Conservation (phyloP, 1,284 basidiomycete genomes). For the Ustilago crameri region DNA sequence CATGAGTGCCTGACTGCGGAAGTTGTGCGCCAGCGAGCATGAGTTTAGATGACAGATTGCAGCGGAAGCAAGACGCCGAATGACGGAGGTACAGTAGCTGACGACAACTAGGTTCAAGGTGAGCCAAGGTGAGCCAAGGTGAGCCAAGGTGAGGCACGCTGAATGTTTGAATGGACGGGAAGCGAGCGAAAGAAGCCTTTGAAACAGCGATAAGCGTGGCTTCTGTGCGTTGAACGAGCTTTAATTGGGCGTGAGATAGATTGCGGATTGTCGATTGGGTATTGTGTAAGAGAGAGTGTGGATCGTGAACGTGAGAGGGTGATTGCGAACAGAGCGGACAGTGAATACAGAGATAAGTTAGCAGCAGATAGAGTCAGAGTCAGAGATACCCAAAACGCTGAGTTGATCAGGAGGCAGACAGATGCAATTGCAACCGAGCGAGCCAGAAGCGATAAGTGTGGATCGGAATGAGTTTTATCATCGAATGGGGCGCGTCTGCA, state of each 20-base stretch:
- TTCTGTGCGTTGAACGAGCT: no score
- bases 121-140: no score
- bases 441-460: neutral
- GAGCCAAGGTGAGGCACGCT: no score
- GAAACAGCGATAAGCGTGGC: neutral
- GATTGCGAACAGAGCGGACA: neutral
- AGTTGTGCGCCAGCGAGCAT: neutral
- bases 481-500: neutral
- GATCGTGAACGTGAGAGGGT: no score
- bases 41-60: no score
- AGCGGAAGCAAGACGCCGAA: no score
- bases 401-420: neutral
- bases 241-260: neutral
- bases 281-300: neutral
- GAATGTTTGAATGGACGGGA: no score
- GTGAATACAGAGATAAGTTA: neutral
- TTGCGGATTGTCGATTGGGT: neutral
- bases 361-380: neutral
- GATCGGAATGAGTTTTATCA: no score
- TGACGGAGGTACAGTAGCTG: no score
- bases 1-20: neutral
- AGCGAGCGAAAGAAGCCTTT: neutral
- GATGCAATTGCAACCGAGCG: neutral
- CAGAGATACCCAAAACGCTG: neutral
- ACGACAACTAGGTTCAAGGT: no score